Percentiles rank a stretch among this genome's conserved stretches.
Evolutionary conservation across 2,329 filamentous ascomycete species (phyloP).

Genomic region (Tolypocladium sp.): DNA sequence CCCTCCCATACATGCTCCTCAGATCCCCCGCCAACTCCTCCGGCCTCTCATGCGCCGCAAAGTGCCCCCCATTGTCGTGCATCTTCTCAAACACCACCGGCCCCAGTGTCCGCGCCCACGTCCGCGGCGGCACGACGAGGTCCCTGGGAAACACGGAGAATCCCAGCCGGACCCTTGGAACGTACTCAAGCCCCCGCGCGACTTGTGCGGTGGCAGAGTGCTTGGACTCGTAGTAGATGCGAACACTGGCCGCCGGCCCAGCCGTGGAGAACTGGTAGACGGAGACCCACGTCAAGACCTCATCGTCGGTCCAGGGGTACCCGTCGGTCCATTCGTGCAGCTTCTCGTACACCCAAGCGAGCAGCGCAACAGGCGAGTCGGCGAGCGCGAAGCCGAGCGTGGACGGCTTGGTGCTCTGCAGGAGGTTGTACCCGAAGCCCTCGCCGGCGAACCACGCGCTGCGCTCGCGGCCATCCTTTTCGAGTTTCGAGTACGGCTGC

Average conservation of each 20-base stretch:
- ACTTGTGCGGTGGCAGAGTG: constrained; percentile 25
- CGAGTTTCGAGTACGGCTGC: not conserved
- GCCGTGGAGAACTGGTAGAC: constrained; percentile 64
- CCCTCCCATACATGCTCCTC: constrained; percentile 46
- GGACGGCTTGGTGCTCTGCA: constrained; percentile 57
- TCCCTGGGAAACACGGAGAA: constrained; percentile 51
- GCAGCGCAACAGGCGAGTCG: constrained; percentile 59
- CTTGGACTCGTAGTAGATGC: constrained; percentile 64
- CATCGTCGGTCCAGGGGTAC: constrained; percentile 67
- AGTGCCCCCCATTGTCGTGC: constrained; percentile 48
- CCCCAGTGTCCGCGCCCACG: constrained; percentile 49
- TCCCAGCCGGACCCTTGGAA: constrained; percentile 30
- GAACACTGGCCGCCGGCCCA: constrained; percentile 55
- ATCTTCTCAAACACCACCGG: constrained; percentile 47
- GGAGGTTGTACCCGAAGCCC: constrained; percentile 28
- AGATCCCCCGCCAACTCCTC: constrained; percentile 43
- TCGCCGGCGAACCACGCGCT: constrained; percentile 47
- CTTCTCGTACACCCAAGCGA: constrained; percentile 79
- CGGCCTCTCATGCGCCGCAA: constrained; percentile 51
- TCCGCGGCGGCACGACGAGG: constrained; percentile 40
- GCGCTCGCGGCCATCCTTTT: constrained; percentile 27
- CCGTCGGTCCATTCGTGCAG: constrained; percentile 62
- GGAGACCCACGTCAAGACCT: constrained; percentile 65
- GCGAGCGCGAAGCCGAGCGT: constrained; percentile 61
- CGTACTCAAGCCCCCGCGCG: constrained; percentile 13